phyloP scores from a whole-genome alignment of 2,329 filamentous ascomycete genomes.

The Dothideomycetes sp. region DNA sequence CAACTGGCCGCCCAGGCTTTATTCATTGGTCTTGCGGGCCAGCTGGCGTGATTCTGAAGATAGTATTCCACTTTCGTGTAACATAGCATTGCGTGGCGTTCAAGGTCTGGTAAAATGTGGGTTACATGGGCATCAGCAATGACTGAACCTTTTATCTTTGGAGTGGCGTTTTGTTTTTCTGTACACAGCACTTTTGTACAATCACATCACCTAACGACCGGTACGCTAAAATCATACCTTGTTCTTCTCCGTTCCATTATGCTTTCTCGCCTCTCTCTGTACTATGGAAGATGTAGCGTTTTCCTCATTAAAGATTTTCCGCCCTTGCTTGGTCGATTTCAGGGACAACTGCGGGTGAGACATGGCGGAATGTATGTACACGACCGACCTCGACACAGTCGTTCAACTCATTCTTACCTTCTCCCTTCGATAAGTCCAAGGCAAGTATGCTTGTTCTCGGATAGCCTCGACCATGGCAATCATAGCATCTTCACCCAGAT shows the following conservation, averaged over 20 bases:
- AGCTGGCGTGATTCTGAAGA: conserved; percentile 48
- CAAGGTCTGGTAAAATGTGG: background rate
- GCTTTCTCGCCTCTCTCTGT: no score
- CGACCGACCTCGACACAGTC: no score
- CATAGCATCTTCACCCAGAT: no score
- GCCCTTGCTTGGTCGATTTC: no score
- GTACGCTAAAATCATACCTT: background rate
- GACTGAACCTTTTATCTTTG: background rate
- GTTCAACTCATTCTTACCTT: no score
- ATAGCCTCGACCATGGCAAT: no score
- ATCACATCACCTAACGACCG: background rate
- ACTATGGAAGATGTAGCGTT: no score
- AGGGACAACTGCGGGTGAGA: no score
- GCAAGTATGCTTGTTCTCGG: no score
- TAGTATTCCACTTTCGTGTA: background rate
- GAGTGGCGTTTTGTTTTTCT: background rate
- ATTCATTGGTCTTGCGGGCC: conserved; percentile 89
- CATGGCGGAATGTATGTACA: no score
- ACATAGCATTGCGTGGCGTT: conserved; percentile 1
- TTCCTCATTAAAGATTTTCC: no score
- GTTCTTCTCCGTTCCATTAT: background rate
- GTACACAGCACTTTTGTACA: background rate
- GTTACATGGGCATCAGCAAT: background rate
- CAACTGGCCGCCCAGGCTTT: conserved; percentile 86
- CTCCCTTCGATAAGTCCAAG: no score